A percentile compares a stretch with the other conserved stretches of the same genome.
Evolutionary conservation across 1,284 basidiomycete species (phyloP).

Genomic region (Cronartium quercuum): DNA sequence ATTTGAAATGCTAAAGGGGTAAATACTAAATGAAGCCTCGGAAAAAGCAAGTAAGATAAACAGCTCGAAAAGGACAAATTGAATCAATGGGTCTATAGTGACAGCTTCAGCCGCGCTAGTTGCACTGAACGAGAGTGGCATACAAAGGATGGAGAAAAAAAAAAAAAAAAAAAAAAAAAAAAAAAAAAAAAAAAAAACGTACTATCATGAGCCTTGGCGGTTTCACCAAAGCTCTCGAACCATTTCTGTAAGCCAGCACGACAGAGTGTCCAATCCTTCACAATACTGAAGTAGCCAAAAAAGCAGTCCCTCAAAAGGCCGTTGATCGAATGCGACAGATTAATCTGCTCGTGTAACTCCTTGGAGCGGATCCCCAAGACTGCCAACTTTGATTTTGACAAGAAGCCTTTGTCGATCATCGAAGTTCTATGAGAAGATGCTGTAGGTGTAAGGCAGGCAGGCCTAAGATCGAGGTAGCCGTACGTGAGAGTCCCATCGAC

Average conservation of each 20-base stretch:
- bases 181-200: not conserved
- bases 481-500: not conserved
- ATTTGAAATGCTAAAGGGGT: conserved; percentile 18
- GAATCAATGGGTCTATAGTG: too few relatives aligned
- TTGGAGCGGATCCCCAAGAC: conserved; percentile 15
- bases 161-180: too few relatives aligned
- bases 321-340: conserved; percentile 22
- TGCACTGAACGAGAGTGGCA: too few relatives aligned
- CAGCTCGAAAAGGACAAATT: not conserved
- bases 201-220: conserved; percentile 13
- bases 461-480: conserved; percentile 10
- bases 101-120: too few relatives aligned
- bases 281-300: conserved; percentile 23
- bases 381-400: conserved; percentile 5
- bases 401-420: not conserved
- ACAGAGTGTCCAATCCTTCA: conserved; percentile 26
- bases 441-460: not conserved
- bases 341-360: conserved; percentile 20
- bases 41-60: not conserved
- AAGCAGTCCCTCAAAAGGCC: conserved; percentile 26
- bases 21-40: not conserved
- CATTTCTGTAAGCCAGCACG: conserved; percentile 13
- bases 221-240: conserved; percentile 29
- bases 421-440: not conserved
- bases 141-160: too few relatives aligned